Conservation (phyloP, 129 eudicot genomes). For the Tagetes erecta region DNA sequence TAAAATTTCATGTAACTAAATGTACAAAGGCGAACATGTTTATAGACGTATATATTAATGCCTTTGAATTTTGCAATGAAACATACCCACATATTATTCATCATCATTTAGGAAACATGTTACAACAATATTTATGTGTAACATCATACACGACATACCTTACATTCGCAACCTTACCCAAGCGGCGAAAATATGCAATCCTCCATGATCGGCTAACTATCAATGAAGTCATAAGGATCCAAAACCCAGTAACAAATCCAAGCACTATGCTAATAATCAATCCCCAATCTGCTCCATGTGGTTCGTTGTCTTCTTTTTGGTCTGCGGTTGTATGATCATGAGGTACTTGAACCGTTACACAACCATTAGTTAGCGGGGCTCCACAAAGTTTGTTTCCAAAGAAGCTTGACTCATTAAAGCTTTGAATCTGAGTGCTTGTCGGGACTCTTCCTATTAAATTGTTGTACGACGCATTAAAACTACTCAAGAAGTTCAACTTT, state of each 20-base stretch:
- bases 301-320: neutral
- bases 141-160: neutral
- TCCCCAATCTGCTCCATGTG: neutral
- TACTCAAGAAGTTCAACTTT: neutral
- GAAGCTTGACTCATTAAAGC: slow-evolving; percentile 10
- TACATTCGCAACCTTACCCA: neutral
- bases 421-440: slow-evolving; percentile 19
- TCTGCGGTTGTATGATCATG: neutral
- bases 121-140: neutral
- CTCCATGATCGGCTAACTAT: neutral
- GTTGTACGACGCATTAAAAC: slow-evolving; percentile 11
- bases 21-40: slow-evolving; percentile 1
- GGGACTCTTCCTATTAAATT: slow-evolving; percentile 18
- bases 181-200: neutral
- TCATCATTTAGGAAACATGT: neutral
- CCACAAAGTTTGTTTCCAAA: slow-evolving; percentile 31
- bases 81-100: neutral
- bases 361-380: slow-evolving; percentile 7
- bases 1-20: neutral
- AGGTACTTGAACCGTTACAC: neutral
- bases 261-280: slow-evolving; percentile 10
- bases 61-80: too few relatives aligned
- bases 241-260: slow-evolving; percentile 8
- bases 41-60: neutral
- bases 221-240: slow-evolving; percentile 6